phyloP scores from a whole-genome alignment of 208 protist genomes.

The Giardia duodenalis region DNA sequence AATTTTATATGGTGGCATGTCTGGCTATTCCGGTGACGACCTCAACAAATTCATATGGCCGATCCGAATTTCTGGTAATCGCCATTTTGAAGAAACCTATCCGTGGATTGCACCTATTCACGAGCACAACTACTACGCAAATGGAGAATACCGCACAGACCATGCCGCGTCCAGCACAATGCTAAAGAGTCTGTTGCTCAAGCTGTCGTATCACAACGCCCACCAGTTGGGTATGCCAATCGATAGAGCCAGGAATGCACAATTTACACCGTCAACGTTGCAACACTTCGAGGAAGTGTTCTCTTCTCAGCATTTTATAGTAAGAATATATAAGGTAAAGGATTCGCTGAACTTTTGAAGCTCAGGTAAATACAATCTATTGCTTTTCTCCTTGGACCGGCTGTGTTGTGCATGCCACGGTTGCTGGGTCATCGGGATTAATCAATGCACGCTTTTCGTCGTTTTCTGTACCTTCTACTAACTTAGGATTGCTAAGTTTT shows the following conservation, averaged over 20 bases:
- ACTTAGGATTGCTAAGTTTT: no score
- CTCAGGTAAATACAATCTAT: no score
- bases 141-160: conserved; percentile 28
- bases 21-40: conserved; percentile 39
- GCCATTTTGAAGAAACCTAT: conserved; percentile 29
- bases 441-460: no score
- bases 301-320: conserved; percentile 38
- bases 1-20: conserved; percentile 36
- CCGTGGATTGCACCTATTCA: conserved; percentile 23
- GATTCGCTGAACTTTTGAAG: no score
- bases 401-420: no score
- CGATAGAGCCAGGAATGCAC: conserved; percentile 28
- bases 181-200: conserved; percentile 40
- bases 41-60: conserved; percentile 43
- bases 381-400: no score
- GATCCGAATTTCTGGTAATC: conserved; percentile 37
- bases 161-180: not conserved
- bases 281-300: conserved; percentile 35
- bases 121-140: conserved; percentile 35
- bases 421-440: no score
- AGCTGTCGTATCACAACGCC: conserved; percentile 37
- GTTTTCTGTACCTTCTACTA: no score
- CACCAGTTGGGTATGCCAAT: conserved; percentile 40
- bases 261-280: conserved; percentile 33
- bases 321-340: conserved; percentile 40